Evolutionary conservation across 139 green algal species (phyloP), one percentile per base, ranked within the genome.

Genomic region (Chlamydomonas urium): DNA sequence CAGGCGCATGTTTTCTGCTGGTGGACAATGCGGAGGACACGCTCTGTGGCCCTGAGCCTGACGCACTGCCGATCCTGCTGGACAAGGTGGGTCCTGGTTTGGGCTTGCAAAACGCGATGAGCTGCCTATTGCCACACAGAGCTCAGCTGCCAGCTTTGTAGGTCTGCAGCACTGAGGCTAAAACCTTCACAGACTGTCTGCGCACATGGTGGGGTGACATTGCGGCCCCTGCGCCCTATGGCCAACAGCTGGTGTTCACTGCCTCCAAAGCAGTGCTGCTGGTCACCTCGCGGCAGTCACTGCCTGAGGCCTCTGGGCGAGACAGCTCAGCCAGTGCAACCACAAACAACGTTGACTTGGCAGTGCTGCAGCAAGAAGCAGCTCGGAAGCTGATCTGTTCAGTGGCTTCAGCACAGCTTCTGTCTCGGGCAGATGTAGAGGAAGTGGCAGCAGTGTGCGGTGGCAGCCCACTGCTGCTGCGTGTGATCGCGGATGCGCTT

Each of bases 1-100:
- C n/a, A n/a, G n/a, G n/a, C n/a, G n/a, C n/a, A n/a, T n/a, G n/a
- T n/a, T 35, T 63, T 31, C 42, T 76, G 59, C 21, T 76, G 33
- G 71, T 76, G 33, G 71, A 76, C 45, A 71, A 71, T 32, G 71
- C 60, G 6, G 71, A 76, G 60, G 71, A 76, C 34, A 26, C 60
- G 1, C 42, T 26, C 28, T 21, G 61, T 24, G 47, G 19, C 1
- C 57, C 56, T 26, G 29, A 24, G 23, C 37, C 58, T 0, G 58
- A 50, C 5, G 59, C 37, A 47, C 42, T 76, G 59, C 28, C 28
- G 6, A 31, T 1, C 0, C 58, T 76, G 38, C 31, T 76, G 23
- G 24, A 14, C 1, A 65, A 65, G 66, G 47, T 65, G 66, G 1
- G 47, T 53, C 14, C 42, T n/a, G n/a, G n/a, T n/a, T n/a, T n/a